Evolutionary conservation across 768 basidiomycete species (phyloP).

Genomic region (Podaxis carcinomalis): DNA sequence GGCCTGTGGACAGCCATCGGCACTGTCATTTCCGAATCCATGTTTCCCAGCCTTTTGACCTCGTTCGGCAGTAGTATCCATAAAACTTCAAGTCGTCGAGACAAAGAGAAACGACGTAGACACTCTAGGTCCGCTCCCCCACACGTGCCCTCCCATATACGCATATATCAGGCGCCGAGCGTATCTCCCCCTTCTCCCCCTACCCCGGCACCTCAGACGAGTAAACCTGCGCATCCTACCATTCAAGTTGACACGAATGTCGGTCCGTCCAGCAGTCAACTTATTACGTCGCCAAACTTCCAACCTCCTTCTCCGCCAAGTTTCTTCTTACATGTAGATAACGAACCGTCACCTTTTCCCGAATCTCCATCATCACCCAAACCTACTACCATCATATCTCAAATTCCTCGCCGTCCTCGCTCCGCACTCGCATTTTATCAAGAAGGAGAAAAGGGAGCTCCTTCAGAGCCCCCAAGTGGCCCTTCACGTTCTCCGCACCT

Average conservation of each 20-base stretch:
- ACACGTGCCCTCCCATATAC: slow-evolving; percentile 27
- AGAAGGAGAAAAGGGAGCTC: slow-evolving; percentile 22
- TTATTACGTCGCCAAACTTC: not conserved
- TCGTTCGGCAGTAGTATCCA: slow-evolving; percentile 17
- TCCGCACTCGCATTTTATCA: slow-evolving; percentile 25
- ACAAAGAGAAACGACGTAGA: slow-evolving; percentile 21
- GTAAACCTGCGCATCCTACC: slow-evolving; percentile 16
- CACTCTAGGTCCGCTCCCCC: slow-evolving; percentile 24
- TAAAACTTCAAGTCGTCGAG: slow-evolving; percentile 10
- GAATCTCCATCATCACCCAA: slow-evolving; percentile 17
- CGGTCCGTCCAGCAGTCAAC: not conserved
- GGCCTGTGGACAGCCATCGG: slow-evolving; percentile 35
- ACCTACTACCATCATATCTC: slow-evolving; percentile 6
- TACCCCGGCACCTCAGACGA: slow-evolving; percentile 15
- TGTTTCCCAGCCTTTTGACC: slow-evolving; percentile 18
- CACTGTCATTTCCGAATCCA: slow-evolving; percentile 27
- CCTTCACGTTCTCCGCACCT: slow-evolving; percentile 19
- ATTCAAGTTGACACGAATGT: slow-evolving; percentile 17
- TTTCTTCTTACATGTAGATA: slow-evolving; percentile 30
- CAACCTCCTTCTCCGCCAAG: slow-evolving; percentile 34
- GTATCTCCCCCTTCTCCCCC: slow-evolving; percentile 18
- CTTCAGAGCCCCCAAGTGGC: slow-evolving; percentile 21
- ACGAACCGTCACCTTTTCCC: slow-evolving; percentile 24
- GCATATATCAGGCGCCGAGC: slow-evolving; percentile 21
- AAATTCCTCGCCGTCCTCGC: slow-evolving; percentile 23